Base-by-base conservation (phyloP, 148 eudicot species). In the Arctostaphylos glauca region DNA sequence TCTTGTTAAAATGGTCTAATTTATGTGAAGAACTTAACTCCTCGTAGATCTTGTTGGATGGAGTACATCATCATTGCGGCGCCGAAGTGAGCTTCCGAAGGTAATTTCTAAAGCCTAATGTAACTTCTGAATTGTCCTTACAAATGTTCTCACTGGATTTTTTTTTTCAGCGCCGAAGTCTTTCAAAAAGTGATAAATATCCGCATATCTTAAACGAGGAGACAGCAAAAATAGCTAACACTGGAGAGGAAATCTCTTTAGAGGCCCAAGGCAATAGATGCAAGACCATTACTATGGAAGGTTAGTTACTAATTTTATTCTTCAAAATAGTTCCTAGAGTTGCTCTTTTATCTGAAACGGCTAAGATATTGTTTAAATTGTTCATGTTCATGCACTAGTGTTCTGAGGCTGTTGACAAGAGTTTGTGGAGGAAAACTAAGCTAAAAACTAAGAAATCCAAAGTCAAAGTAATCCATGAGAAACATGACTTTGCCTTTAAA, bases 61-160 rank as follows among this genome's bases (percentile, higher is more conserved):
- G 98, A 90, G 92, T 79, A 92, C 98, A 70, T 92, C 98, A 49
- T 96, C 98, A 21, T 43, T 95, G 59, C 87, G 98, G 43, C 90
- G 81, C 62, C 86, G 81, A 70, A 87, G 72, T 80, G 93, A 96
- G 85, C 98, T 96, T 23, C 97, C 97, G 56, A 86, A 90, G 93
- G 98, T 96, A 87, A 75, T 6, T 60, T 25, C 25, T 54, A 25
- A n/a, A 60, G 44, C 25, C 54, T 50, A 14, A 77, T 73, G 23
- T 41, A 31, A 38, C 44, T 8, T 50, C 25, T 55, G 9, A 19
- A 21, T 5, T 14, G 55, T 77, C 43, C 74, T 16, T 56, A 25
- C 38, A 25, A 59, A 41, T 59, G 41, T 72, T 56, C 59, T 80
- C 46, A 81, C 31, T 14, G 50, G 58, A 31, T 80, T 73, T 81